Evolutionary conservation across 179 eudicot genomes (phyloP).

Genomic region (Spinacia oleracea): DNA sequence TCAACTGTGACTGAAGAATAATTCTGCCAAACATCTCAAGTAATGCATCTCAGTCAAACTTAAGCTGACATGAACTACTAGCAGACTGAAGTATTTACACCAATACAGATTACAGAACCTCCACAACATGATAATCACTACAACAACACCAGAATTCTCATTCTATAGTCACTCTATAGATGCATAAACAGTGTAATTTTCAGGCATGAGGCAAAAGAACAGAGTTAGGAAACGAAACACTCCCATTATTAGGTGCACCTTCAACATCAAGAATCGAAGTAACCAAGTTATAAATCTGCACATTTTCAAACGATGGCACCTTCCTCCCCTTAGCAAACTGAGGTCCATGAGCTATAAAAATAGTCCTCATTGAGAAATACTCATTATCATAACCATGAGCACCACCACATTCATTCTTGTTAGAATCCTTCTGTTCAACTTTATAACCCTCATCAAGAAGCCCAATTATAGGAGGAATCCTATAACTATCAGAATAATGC

Average conservation of each 20-base stretch:
- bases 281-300: slow-evolving; percentile 76
- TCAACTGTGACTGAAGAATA: too few species aligned
- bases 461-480: slow-evolving; percentile 86
- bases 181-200: neutral
- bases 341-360: slow-evolving; percentile 90
- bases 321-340: slow-evolving; percentile 64
- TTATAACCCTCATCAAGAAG: slow-evolving; percentile 67
- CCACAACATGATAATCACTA: neutral
- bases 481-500: slow-evolving; percentile 62
- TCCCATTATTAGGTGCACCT: slow-evolving; percentile 81
- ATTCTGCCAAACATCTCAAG: too few species aligned
- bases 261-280: slow-evolving; percentile 61
- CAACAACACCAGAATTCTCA: too few species aligned
- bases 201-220: slow-evolving; percentile 49
- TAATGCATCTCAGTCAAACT: too few species aligned
- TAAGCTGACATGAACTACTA: neutral
- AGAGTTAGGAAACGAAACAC: slow-evolving; percentile 47
- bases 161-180: neutral
- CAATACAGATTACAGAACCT: neutral
- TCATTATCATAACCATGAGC: slow-evolving; percentile 95
- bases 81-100: neutral
- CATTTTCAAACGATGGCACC: slow-evolving; percentile 85
- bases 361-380: slow-evolving; percentile 84
- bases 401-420: slow-evolving; percentile 77
- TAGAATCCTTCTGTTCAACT: slow-evolving; percentile 59